Percentiles rank a stretch among this genome's conserved stretches.
These are phyloP conservation scores for Phytophthora pini DNA, from an alignment of 352 stramenopile species.

Conservation along the genomic window DNA sequence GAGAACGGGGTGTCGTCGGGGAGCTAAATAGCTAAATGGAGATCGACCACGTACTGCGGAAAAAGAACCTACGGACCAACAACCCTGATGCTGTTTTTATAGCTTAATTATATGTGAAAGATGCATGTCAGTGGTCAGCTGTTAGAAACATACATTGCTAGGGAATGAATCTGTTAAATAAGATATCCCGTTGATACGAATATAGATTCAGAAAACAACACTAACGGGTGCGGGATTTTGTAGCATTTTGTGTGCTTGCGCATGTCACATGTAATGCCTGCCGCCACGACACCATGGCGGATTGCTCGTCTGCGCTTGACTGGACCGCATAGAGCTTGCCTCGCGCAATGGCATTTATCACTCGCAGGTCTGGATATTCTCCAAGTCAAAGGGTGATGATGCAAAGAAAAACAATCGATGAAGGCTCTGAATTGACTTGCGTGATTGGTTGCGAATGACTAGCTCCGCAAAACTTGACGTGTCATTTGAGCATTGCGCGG, in stretches of 20 bases:
- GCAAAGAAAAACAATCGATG: constrained; percentile 6
- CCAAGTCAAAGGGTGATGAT: neutral
- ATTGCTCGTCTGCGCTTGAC: constrained; percentile 1
- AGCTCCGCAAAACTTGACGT: neutral
- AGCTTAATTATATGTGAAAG: too few relatives aligned
- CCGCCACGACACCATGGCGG: neutral
- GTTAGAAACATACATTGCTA: neutral
- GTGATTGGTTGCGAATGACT: constrained; percentile 5
- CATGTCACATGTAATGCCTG: constrained; percentile 14
- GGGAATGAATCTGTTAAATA: neutral
- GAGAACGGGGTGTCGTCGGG: neutral
- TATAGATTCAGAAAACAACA: neutral
- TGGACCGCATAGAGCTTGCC: constrained; percentile 8
- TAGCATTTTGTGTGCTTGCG: neutral
- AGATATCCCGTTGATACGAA: neutral
- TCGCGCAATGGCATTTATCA: constrained; percentile 6
- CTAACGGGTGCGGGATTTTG: neutral
- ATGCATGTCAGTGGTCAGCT: neutral
- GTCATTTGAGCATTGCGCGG: neutral
- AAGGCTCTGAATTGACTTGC: neutral
- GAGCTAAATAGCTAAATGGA: constrained; percentile 23
- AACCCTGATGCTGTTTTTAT: constrained; percentile 2
- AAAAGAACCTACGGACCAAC: constrained; percentile 26
- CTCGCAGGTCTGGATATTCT: neutral
- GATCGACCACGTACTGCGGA: constrained; percentile 28